Percentiles rank a stretch among this genome's conserved stretches.
phyloP scores from a whole-genome alignment of 495 filamentous ascomycete genomes.

The Penicillium maclennaniae region DNA sequence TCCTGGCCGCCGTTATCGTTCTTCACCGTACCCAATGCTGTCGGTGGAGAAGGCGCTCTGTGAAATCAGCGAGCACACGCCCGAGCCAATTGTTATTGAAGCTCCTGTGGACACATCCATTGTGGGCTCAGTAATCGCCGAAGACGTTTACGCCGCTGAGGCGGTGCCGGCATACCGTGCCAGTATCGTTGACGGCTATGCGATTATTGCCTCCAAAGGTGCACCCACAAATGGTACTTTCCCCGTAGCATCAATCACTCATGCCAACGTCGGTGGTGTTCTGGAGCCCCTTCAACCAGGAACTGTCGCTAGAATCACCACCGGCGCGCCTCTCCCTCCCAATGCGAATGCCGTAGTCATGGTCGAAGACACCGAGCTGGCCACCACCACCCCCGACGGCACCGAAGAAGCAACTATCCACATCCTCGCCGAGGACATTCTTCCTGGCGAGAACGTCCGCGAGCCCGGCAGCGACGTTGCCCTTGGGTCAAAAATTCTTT shows the following conservation, averaged over 20 bases:
- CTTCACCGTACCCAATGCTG: constrained; percentile 90
- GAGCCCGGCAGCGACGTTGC: constrained; percentile 87
- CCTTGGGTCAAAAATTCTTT: constrained; percentile 62
- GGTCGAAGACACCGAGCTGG: constrained; percentile 89
- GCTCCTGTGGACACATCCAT: constrained; percentile 57
- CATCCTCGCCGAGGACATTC: constrained; percentile 72
- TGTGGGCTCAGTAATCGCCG: constrained; percentile 74
- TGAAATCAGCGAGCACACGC: constrained; percentile 68
- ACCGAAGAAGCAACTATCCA: constrained; percentile 83
- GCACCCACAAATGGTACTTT: constrained; percentile 68
- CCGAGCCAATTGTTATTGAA: constrained; percentile 50
- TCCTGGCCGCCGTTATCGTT: constrained; percentile 70
- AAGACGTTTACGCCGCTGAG: constrained; percentile 75
- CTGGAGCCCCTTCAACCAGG: constrained; percentile 60
- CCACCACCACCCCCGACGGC: constrained; percentile 68
- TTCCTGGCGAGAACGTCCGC: constrained; percentile 79
- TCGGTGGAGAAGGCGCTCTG: constrained; percentile 75
- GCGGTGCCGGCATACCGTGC: constrained; percentile 89
- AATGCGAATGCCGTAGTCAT: constrained; percentile 92
- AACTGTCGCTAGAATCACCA: constrained; percentile 85
- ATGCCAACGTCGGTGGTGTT: constrained; percentile 66
- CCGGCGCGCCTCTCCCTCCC: constrained; percentile 83
- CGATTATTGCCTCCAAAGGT: constrained; percentile 54
- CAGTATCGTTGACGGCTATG: constrained; percentile 97
- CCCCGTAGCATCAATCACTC: constrained; percentile 81